Conservation (phyloP, 1,284 basidiomycete species). For the Cystobasidium slooffiae region DNA sequence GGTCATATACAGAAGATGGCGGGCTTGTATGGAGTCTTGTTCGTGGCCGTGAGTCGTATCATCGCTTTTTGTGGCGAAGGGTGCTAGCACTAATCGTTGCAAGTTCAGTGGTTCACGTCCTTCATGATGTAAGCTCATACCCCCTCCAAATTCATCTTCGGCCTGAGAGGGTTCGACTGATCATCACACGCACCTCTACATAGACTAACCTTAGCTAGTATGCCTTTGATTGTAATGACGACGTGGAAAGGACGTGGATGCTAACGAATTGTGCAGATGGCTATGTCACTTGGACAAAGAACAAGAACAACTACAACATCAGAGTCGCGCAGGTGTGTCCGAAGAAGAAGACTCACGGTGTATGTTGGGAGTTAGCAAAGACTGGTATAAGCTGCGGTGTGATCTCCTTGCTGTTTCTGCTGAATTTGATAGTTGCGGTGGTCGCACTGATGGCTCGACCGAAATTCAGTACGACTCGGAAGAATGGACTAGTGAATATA, state of each 20-base stretch:
- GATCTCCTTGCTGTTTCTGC: slow-evolving; percentile 1
- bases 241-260: too few relatives aligned
- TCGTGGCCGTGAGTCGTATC: slow-evolving; percentile 1
- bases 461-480: background rate
- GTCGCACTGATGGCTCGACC: slow-evolving; percentile 14
- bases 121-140: slow-evolving; percentile 10
- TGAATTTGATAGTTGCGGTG: background rate
- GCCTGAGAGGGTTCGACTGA: too few relatives aligned
- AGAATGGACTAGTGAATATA: background rate
- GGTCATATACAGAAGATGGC: slow-evolving; percentile 18
- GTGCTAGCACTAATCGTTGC: too few relatives aligned
- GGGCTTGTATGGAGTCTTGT: slow-evolving; percentile 6
- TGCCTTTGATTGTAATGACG: too few relatives aligned
- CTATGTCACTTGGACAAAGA: slow-evolving; percentile 12
- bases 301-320: background rate
- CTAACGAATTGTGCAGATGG: slow-evolving; percentile 24
- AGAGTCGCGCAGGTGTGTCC: slow-evolving; percentile 8
- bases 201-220: too few relatives aligned
- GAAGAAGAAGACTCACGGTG: background rate
- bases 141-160: too few relatives aligned
- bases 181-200: too few relatives aligned
- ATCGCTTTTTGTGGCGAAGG: background rate
- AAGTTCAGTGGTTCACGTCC: too few relatives aligned
- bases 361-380: slow-evolving; percentile 18
- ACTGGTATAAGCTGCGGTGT: slow-evolving; percentile 12